A percentile compares a stretch with the other conserved stretches of the same genome.
These are phyloP conservation scores for Mariannaea sp. DNA, from an alignment of 2,329 filamentous ascomycete genomes.

Conservation along the genomic window DNA sequence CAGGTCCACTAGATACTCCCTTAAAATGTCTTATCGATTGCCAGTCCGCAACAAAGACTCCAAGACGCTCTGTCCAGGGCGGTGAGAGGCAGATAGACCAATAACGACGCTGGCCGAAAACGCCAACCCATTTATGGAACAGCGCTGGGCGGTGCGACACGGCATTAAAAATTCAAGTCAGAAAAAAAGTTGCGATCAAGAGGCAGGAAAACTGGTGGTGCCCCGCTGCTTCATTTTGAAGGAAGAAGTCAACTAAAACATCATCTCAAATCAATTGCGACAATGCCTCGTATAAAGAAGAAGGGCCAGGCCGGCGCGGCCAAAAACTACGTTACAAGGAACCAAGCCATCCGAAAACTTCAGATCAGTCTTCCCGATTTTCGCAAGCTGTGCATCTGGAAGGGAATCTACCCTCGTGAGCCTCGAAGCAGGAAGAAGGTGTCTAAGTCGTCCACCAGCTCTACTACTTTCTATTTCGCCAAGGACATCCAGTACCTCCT, in stretches of 20 bases:
- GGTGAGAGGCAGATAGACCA: conserved; percentile 28
- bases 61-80: too few relatives aligned
- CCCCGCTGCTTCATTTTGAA: conserved; percentile 41
- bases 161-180: conserved; percentile 44
- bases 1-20: conserved; percentile 14
- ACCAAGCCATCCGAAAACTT: conserved; percentile 95
- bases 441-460: conserved; percentile 84
- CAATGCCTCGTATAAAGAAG: conserved; percentile 83
- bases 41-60: too few relatives aligned
- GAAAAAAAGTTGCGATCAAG: conserved; percentile 44
- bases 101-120: neutral
- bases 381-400: conserved; percentile 98
- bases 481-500: conserved; percentile 99
- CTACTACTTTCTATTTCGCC: conserved; percentile 88
- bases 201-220: conserved; percentile 36
- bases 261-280: conserved; percentile 31
- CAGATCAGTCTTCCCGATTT: conserved; percentile 98
- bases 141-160: conserved; percentile 34
- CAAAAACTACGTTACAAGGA: conserved; percentile 98
- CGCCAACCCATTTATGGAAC: conserved; percentile 21
- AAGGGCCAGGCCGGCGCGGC: conserved; percentile 90
- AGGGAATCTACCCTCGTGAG: conserved; percentile 98
- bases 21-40: neutral
- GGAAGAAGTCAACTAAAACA: conserved; percentile 20
- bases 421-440: conserved; percentile 97